Conservation (phyloP, 139 green algal genomes). For the Volvox reticuliferus region DNA sequence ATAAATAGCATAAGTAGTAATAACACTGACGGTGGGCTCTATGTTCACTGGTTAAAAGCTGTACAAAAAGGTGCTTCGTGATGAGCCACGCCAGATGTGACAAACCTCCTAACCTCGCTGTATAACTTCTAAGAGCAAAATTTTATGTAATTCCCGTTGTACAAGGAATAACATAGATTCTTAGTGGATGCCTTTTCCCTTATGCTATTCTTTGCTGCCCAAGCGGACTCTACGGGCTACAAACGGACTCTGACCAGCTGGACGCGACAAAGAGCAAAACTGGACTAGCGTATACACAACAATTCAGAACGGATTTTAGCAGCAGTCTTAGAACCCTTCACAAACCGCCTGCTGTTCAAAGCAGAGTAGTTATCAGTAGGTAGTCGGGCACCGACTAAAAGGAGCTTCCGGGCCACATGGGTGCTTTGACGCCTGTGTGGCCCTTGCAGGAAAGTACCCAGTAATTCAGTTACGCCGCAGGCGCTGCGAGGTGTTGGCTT, state of each 20-base stretch:
- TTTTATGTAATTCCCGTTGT: too few species aligned
- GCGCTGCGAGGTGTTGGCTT: slow-evolving; percentile 5
- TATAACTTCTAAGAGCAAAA: too few species aligned
- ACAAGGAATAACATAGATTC: too few species aligned
- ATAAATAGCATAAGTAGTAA: neutral
- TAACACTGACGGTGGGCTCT: too few species aligned
- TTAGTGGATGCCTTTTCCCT: too few species aligned
- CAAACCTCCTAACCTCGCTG: too few species aligned
- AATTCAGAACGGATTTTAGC: neutral
- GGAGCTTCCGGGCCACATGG: slow-evolving; percentile 12
- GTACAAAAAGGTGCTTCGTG: too few species aligned
- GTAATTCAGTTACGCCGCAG: neutral
- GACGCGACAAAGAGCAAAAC: too few species aligned
- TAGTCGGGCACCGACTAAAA: neutral
- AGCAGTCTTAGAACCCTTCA: neutral
- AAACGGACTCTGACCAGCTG: neutral
- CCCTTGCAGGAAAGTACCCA: neutral
- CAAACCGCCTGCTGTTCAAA: neutral
- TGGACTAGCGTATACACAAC: neutral
- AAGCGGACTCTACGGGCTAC: neutral
- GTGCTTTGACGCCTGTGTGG: slow-evolving; percentile 31
- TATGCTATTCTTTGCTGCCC: neutral
- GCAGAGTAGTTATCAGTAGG: neutral
- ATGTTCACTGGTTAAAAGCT: too few species aligned
- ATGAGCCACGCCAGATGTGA: too few species aligned